Evolutionary conservation across 257 asterid genomes (phyloP).

Genomic region (Nicotiana tomentosiformis): DNA sequence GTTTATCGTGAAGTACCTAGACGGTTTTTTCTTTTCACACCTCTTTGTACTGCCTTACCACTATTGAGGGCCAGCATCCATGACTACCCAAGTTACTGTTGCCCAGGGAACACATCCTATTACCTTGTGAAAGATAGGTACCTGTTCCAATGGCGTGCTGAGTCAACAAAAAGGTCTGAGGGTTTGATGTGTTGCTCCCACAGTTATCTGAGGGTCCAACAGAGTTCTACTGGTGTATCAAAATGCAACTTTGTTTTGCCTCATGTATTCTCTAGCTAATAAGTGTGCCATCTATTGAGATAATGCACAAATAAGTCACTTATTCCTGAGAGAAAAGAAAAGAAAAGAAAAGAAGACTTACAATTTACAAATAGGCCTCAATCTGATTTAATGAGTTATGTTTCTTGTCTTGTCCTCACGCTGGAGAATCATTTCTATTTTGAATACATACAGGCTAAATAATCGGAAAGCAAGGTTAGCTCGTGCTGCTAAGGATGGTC

Average conservation of each 20-base stretch:
- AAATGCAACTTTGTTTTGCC: not conserved
- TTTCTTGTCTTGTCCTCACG: not conserved
- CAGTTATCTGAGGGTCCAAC: not conserved
- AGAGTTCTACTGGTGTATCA: not conserved
- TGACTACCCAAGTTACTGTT: not conserved
- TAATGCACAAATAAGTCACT: not conserved
- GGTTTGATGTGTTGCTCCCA: not conserved
- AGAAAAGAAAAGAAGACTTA: not conserved
- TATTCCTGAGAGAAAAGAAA: not conserved
- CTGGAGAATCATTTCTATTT: not conserved
- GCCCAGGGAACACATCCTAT: not conserved
- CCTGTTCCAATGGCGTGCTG: not conserved
- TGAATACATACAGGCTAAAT: conserved; percentile 63
- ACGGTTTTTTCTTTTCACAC: not conserved
- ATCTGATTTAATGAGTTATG: not conserved
- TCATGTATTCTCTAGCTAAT: not conserved
- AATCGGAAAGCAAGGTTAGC: conserved; percentile 97
- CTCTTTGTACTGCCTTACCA: not conserved
- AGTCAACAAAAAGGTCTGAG: not conserved
- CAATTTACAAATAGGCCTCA: not conserved
- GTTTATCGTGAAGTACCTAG: not conserved
- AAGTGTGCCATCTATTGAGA: not conserved
- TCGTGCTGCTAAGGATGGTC: conserved; percentile 80
- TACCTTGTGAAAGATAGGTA: not conserved
- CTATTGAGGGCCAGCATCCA: not conserved